phyloP scores from a whole-genome alignment of 225 moss, liverwort and hornwort species.

The Marchantia polymorpha region DNA sequence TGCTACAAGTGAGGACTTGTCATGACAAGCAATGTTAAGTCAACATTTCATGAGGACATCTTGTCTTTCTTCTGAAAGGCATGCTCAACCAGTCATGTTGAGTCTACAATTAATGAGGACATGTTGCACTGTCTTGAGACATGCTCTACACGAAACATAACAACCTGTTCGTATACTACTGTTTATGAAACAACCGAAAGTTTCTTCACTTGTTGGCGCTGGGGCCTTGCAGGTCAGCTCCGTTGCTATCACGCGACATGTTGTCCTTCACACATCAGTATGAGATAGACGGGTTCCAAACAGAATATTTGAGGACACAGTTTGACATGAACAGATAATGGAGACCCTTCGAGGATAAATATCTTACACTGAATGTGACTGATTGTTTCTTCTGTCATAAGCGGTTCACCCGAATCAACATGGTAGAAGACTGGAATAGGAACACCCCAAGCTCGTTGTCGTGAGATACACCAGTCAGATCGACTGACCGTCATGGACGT shows the following conservation, averaged over 20 bases:
- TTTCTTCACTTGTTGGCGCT: too few species aligned
- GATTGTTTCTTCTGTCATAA: constrained; percentile 82
- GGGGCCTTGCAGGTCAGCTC: too few species aligned
- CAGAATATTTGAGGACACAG: background rate
- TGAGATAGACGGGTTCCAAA: too few species aligned
- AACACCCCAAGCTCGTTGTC: constrained; percentile 97
- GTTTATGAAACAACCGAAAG: too few species aligned
- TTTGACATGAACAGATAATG: too few species aligned
- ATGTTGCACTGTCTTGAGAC: too few species aligned
- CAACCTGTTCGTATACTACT: background rate
- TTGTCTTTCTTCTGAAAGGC: background rate
- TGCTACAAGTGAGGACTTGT: background rate
- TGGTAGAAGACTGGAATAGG: constrained; percentile 96
- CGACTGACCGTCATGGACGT: constrained; percentile 93
- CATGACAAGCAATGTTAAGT: background rate
- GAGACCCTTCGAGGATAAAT: background rate
- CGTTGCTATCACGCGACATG: too few species aligned
- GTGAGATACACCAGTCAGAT: constrained; percentile 98
- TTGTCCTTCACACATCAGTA: too few species aligned
- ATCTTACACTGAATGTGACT: constrained; percentile 71
- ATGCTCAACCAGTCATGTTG: too few species aligned
- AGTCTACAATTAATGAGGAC: too few species aligned
- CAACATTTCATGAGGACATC: background rate
- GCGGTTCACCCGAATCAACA: constrained; percentile 69
- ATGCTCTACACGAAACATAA: background rate